Evolutionary conservation across 441 rosid species (phyloP), one percentile per base, ranked within the genome.

Genomic region (Croton setiger): DNA sequence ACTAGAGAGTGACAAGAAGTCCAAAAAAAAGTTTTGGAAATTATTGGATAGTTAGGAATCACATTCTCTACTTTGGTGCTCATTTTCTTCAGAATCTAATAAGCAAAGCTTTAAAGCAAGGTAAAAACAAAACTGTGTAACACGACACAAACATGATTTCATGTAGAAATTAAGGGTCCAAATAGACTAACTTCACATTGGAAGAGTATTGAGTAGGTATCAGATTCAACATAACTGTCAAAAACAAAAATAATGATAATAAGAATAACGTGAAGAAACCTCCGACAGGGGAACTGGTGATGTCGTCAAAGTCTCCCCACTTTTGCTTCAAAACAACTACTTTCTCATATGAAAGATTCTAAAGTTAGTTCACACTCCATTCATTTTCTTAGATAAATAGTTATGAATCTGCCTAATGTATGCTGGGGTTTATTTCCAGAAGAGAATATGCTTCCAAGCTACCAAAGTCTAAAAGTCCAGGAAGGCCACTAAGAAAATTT

Each of bases 21-120:
- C 23, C 13, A 27, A 4, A 56, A 4, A 27, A n/a, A n/a, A 4
- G 18, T 56, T 10, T 21, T 33, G 37, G 63, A 60, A 37, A n/a
- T 31, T 3, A 33, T 48, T 4, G 39, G 57, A 10, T 64, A 35
- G 11, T 49, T 63, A 47, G 56, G 68, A 43, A 64, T 35, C 68
- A 49, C 36, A 64, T 64, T 64, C 68, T 20, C 33, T 53, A 12
- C 68, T 64, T 48, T n/a, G 45, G 31, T 7, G 44, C 20, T 49
- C 31, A 33, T 64, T 49, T 64, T 64, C 41, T 45, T 5, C 45
- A 8, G 45, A 64, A 64, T 35, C 57, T 49, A 9, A n/a, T 9
- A 49, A 15, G n/a, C 35, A 35, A 45, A 35, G 68, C 44, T 35
- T 27, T n/a, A 49, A 31, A 48, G 14, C 15, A 36, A 63, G 14